Percentiles rank a stretch among this genome's conserved stretches.
These are phyloP conservation scores for Hydnomerulius pinastri DNA, from an alignment of 768 basidiomycete species.

Conservation along the genomic window DNA sequence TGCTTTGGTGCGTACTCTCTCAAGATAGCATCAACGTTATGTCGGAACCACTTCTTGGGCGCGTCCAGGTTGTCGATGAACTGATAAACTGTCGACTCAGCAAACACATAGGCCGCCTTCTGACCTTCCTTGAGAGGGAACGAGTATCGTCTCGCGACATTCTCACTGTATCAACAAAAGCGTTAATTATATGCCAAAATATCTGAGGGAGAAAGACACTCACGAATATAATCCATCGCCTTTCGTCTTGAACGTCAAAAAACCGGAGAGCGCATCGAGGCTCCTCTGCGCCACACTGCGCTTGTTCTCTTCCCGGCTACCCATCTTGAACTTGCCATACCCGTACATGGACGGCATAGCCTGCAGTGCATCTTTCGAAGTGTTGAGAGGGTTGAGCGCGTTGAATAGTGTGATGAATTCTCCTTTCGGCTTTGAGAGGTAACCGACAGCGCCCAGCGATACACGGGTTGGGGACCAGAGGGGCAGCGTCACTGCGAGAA, in stretches of 20 bases:
- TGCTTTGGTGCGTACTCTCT: constrained; percentile 48
- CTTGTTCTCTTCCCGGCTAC: constrained; percentile 50
- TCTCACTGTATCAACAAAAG: constrained; percentile 35
- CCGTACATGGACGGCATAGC: constrained; percentile 61
- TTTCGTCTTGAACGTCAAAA: constrained; percentile 46
- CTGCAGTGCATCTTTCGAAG: constrained; percentile 43
- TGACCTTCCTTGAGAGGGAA: constrained; percentile 65
- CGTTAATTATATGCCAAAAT: not conserved
- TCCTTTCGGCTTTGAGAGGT: constrained; percentile 66
- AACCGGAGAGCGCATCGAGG: constrained; percentile 51
- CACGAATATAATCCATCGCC: constrained; percentile 41
- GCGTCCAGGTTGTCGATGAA: constrained; percentile 65
- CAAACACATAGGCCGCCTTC: constrained; percentile 64
- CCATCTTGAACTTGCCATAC: constrained; percentile 56
- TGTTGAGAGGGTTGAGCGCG: constrained; percentile 54
- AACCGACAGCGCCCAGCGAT: constrained; percentile 73
- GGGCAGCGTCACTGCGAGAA: constrained; percentile 55
- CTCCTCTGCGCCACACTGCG: constrained; percentile 60
- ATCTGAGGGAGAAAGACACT: constrained; percentile 17
- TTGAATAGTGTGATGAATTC: constrained; percentile 74
- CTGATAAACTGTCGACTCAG: constrained; percentile 69
- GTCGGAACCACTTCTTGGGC: constrained; percentile 73
- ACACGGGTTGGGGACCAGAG: constrained; percentile 71
- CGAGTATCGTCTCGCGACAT: constrained; percentile 52
- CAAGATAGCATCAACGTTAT: constrained; percentile 66